A percentile compares a stretch with the other conserved stretches of the same genome.
phyloP scores from a whole-genome alignment of 139 green algal species.

The Choricystis sp. region DNA sequence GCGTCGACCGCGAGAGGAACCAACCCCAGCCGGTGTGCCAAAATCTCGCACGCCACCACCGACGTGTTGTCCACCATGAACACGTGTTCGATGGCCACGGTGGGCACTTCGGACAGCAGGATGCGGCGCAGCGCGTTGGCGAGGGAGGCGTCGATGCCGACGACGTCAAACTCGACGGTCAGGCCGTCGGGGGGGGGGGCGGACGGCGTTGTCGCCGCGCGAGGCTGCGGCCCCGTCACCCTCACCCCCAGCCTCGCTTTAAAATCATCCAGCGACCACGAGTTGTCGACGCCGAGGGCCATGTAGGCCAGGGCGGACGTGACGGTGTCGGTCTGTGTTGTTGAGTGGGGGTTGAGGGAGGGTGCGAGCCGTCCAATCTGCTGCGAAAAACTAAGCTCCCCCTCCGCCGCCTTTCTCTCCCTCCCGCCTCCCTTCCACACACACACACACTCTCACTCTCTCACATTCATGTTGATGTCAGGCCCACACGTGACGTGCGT shows the following conservation, averaged over 20 bases:
- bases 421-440: not conserved
- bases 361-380: not conserved
- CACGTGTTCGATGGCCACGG: constrained; percentile 94
- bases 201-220: not conserved
- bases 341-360: not conserved
- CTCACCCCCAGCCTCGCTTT: constrained; percentile 31
- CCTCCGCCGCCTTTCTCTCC: not conserved
- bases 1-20: constrained; percentile 75
- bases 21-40: constrained; percentile 83
- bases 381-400: not conserved
- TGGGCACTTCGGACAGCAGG: constrained; percentile 88
- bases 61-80: constrained; percentile 95
- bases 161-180: constrained; percentile 64
- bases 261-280: constrained; percentile 51
- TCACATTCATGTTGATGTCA: constrained; percentile 60
- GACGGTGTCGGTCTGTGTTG: constrained; percentile 40
- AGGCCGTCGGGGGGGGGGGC: not conserved
- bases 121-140: constrained; percentile 89
- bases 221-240: constrained; percentile 12
- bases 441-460: constrained; percentile 5
- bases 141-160: constrained; percentile 56
- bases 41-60: constrained; percentile 81
- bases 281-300: constrained; percentile 57
- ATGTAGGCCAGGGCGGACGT: constrained; percentile 46
- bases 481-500: constrained; percentile 49